Base-by-base conservation (phyloP, 2,329 filamentous ascomycete genomes). In the Epichloe sibirici region DNA sequence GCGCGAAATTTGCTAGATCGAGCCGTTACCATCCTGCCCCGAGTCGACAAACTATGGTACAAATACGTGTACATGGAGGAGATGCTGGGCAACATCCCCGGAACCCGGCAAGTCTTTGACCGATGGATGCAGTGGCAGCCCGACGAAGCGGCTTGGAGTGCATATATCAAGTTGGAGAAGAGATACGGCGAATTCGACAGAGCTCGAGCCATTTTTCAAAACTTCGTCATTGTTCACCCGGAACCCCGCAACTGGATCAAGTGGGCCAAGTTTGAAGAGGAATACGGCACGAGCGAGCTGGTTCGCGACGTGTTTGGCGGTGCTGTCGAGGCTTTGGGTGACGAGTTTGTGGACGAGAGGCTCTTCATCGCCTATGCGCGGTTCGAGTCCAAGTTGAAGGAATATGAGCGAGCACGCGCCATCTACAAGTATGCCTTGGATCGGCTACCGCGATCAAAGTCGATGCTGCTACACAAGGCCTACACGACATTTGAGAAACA, bases 51-150 rank as follows among this genome's bases (percentile, higher is more conserved):
- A 75, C 74, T 98, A 37, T 98, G 93, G 93, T 98, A 95, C 75
- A 97, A 97, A 68, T 98, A 96, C 74, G 89, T 95, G 28, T 95
- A 95, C 67, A 94, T 95, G 86, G 91, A 97, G 73, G 93, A 98
- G 77, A 97, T 91, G 71, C 78, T 98, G 51, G 90, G 90, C 6
- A 96, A 98, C 63, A 84, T 98, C 48, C 83, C 90, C 3, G 93
- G 91, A 38, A 94, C 90, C 3, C 77, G 93, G 54, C 88, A 95
- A 61, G 88, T 97, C 0, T 98, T 97, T 66, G 93, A 98, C 71
- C 79, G 93, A 45, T 98, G 93, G 93, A 91, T 98, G 86, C 85
- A 87, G 57, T 98, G 93, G 93, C 89, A 95, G 66, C 93, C 93
- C 0, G 90, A 96, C 59, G 91, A 97, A 77, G 84, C 87, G 44